Conservation (phyloP, 345 rosid species). For the Triadica sebifera region DNA sequence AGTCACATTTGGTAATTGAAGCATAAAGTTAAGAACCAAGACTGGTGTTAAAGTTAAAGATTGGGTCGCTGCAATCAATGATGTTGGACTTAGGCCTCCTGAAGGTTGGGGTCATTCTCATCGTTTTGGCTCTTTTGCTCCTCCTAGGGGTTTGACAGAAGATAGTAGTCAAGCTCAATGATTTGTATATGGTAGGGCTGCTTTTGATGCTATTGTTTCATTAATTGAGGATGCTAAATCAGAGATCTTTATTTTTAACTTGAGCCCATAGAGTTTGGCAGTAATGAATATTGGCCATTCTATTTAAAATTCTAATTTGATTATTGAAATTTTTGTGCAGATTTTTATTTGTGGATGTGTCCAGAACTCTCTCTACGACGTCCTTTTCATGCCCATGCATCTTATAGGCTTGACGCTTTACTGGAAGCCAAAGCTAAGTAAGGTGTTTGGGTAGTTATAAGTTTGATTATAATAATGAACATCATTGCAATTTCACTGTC, state of each 20-base stretch:
- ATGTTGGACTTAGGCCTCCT: slow-evolving; percentile 94
- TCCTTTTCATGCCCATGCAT: slow-evolving; percentile 63
- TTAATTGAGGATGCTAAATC: slow-evolving; percentile 92
- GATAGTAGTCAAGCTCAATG: slow-evolving; percentile 98
- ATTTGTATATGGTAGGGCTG: slow-evolving; percentile 94
- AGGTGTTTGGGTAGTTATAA: slow-evolving; percentile 78
- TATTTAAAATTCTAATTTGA: slow-evolving; percentile 16
- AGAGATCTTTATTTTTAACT: slow-evolving; percentile 56
- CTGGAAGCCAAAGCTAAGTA: slow-evolving; percentile 96
- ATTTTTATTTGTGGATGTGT: slow-evolving; percentile 99
- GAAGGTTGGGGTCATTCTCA: slow-evolving; percentile 99
- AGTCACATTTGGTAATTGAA: slow-evolving; percentile 86
- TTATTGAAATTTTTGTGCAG: slow-evolving; percentile 49
- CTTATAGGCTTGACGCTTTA: slow-evolving; percentile 85
- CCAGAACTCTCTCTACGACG: slow-evolving; percentile 95
- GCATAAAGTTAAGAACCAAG: slow-evolving; percentile 78
- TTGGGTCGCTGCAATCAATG: slow-evolving; percentile 95
- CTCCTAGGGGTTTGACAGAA: slow-evolving; percentile 94
- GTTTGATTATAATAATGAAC: not conserved
- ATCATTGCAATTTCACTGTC: not conserved
- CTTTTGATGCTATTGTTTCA: slow-evolving; percentile 90
- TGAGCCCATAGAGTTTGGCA: slow-evolving; percentile 14
- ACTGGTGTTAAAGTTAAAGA: slow-evolving; percentile 82
- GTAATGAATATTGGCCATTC: slow-evolving; percentile 9
- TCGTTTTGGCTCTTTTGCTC: slow-evolving; percentile 97